These are phyloP conservation scores for Blastosporella zonata DNA, from an alignment of 1,284 basidiomycete species.

Conservation along the genomic window DNA sequence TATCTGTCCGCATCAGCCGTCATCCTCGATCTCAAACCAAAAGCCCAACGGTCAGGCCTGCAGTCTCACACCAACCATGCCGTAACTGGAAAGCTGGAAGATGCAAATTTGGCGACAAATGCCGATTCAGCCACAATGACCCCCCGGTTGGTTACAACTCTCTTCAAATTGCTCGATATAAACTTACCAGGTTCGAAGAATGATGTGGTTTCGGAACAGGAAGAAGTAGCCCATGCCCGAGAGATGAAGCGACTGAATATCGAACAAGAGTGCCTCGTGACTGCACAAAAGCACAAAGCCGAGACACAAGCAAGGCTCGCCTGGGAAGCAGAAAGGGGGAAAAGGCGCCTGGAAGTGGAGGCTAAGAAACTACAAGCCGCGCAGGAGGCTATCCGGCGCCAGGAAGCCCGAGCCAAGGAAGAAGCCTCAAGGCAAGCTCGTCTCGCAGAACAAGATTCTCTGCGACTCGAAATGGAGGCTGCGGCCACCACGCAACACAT, in stretches of 20 bases:
- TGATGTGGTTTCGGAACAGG: too few relatives aligned
- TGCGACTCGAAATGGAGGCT: slow-evolving; percentile 32
- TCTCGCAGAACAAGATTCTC: slow-evolving; percentile 22
- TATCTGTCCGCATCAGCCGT: too few relatives aligned
- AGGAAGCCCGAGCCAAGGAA: slow-evolving; percentile 14
- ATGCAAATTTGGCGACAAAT: slow-evolving; percentile 10
- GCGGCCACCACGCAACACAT: slow-evolving; percentile 36
- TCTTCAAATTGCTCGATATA: too few relatives aligned
- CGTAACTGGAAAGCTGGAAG: slow-evolving; percentile 8
- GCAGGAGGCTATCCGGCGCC: slow-evolving; percentile 15
- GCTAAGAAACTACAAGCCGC: neutral
- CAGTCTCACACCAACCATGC: slow-evolving; percentile 8
- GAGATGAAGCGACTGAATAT: neutral
- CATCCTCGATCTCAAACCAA: too few relatives aligned
- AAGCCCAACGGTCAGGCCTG: too few relatives aligned
- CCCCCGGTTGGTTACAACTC: neutral
- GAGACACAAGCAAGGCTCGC: slow-evolving; percentile 1
- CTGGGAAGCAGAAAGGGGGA: slow-evolving; percentile 1
- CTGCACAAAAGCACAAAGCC: neutral
- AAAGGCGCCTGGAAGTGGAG: neutral
- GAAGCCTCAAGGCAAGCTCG: slow-evolving; percentile 16
- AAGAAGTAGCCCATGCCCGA: neutral
- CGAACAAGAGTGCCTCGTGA: neutral
- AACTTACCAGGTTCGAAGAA: too few relatives aligned
- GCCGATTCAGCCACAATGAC: slow-evolving; percentile 4